Evolutionary conservation across 768 basidiomycete species (phyloP).

Genomic region (Hortiboletus campestris): DNA sequence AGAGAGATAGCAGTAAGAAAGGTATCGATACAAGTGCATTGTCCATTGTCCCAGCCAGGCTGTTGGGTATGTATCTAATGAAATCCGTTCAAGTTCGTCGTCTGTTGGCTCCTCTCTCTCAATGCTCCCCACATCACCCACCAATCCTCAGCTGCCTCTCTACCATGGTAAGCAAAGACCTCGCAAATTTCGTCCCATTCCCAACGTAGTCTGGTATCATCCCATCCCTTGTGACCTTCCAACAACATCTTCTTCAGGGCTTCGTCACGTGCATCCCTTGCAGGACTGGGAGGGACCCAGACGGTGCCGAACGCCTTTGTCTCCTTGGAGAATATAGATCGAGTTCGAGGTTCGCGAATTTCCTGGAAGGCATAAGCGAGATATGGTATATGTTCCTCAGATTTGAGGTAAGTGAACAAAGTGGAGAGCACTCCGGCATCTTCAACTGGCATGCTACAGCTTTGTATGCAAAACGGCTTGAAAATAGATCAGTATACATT

Average conservation of each 20-base stretch:
- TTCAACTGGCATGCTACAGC: slow-evolving; percentile 35
- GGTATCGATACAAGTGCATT: slow-evolving; percentile 7
- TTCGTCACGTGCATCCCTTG: slow-evolving; percentile 45
- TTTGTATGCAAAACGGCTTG: slow-evolving; percentile 50
- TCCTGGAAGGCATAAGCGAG: slow-evolving; percentile 61
- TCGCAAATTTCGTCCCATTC: slow-evolving; percentile 58
- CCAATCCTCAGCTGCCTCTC: slow-evolving; percentile 63
- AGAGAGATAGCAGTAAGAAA: neutral
- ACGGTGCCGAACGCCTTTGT: slow-evolving; percentile 42
- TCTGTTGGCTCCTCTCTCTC: slow-evolving; percentile 38
- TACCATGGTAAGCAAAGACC: slow-evolving; percentile 53
- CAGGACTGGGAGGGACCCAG: slow-evolving; percentile 44
- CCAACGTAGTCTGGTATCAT: slow-evolving; percentile 46
- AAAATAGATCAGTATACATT: neutral
- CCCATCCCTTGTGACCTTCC: slow-evolving; percentile 40
- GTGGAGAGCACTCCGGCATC: slow-evolving; percentile 35
- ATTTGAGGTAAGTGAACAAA: slow-evolving; percentile 43
- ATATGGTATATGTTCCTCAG: slow-evolving; percentile 46
- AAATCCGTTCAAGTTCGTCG: neutral
- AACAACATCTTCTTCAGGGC: slow-evolving; percentile 24
- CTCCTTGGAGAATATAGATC: slow-evolving; percentile 44
- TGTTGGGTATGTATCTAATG: slow-evolving; percentile 8
- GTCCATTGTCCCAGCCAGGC: slow-evolving; percentile 1
- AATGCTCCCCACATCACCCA: slow-evolving; percentile 60
- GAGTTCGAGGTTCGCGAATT: slow-evolving; percentile 50